Evolutionary conservation across 2,329 filamentous ascomycete genomes (phyloP).

Genomic region (Lomentospora prolificans): DNA sequence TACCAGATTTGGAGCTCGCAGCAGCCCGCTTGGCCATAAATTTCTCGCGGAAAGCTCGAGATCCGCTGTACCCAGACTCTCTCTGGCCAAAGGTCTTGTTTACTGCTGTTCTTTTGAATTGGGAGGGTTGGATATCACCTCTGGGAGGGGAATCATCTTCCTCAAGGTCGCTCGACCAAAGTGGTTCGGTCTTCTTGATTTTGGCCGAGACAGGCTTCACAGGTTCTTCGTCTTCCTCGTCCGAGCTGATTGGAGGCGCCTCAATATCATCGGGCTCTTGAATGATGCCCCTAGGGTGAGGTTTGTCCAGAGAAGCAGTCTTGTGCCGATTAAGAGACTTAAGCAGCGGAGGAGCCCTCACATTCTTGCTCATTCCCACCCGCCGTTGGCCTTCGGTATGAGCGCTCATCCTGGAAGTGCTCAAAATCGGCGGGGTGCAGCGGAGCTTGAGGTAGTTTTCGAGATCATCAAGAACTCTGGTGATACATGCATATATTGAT

Average conservation of each 20-base stretch:
- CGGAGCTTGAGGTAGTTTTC: neutral
- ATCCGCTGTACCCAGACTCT: neutral
- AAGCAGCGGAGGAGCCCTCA: neutral
- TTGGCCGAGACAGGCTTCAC: neutral
- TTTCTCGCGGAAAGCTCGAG: neutral
- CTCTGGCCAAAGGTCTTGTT: neutral
- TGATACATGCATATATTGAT: neutral
- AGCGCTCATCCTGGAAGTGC: neutral
- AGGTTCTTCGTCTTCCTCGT: neutral
- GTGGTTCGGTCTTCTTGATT: neutral
- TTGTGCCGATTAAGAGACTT: neutral
- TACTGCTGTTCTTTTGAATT: neutral
- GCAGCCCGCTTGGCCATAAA: neutral
- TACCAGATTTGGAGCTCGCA: neutral
- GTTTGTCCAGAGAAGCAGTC: neutral
- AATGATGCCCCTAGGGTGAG: neutral
- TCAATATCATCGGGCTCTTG: neutral
- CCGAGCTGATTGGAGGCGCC: slow-evolving; percentile 4
- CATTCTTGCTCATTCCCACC: slow-evolving; percentile 4
- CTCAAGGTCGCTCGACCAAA: neutral
- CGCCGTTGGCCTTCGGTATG: neutral
- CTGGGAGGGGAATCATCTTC: slow-evolving; percentile 1
- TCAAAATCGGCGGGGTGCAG: neutral
- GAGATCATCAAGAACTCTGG: neutral
- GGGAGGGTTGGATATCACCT: slow-evolving; percentile 2